These are phyloP conservation scores for Moesziomyces parantarcticus DNA, from an alignment of 1,284 basidiomycete species.

Conservation along the genomic window DNA sequence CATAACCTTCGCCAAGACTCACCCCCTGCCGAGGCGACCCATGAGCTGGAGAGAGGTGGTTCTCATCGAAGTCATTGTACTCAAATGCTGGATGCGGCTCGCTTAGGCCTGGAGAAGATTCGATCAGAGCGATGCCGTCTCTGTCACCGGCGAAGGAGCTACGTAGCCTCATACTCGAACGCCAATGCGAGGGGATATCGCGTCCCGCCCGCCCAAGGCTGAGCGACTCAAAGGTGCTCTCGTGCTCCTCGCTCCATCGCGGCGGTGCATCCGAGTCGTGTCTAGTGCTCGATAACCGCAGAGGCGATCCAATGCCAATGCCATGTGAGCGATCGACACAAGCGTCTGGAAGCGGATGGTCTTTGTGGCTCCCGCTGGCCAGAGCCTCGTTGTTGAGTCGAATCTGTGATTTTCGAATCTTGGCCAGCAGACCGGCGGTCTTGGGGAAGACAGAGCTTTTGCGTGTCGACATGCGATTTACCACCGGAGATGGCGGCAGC, in stretches of 20 bases:
- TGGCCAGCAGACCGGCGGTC: constrained; percentile 19
- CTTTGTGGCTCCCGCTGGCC: constrained; percentile 8
- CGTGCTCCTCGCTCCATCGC: constrained; percentile 5
- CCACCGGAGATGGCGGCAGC: not conserved
- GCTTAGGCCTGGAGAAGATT: constrained; percentile 16
- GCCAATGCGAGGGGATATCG: constrained; percentile 21
- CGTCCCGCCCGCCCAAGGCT: not conserved
- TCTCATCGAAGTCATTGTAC: constrained; percentile 27
- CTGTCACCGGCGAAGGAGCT: not conserved
- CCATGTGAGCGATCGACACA: too few relatives aligned
- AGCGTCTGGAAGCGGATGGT: not conserved
- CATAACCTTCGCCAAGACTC: not conserved
- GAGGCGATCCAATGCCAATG: too few relatives aligned
- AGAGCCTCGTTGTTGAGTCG: constrained; percentile 32
- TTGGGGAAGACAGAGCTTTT: constrained; percentile 19
- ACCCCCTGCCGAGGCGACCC: not conserved
- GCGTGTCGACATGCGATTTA: not conserved
- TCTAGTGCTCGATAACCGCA: not conserved
- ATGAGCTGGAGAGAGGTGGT: constrained; percentile 3
- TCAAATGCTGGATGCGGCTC: constrained; percentile 30
- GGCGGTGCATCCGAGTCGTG: not conserved
- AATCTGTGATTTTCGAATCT: constrained; percentile 30
- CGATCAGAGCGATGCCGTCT: not conserved
- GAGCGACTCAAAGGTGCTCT: not conserved
- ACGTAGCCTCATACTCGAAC: constrained; percentile 7